These are phyloP conservation scores for Cryptococcus sp. DNA, from an alignment of 1,284 basidiomycete species.

Conservation along the genomic window DNA sequence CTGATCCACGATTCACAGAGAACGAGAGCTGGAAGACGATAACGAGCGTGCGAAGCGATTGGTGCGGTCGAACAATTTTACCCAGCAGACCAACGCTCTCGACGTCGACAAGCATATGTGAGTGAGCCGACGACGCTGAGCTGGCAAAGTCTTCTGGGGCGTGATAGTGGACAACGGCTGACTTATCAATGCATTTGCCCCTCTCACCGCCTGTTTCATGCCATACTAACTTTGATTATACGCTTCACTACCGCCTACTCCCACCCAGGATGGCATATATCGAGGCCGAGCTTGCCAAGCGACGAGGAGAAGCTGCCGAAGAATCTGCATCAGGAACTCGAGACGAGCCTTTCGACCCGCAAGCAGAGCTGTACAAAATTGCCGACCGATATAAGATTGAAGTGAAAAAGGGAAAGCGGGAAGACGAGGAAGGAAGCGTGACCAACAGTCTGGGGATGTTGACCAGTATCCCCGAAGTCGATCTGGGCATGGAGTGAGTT, in stretches of 20 bases:
- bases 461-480: conserved; percentile 93
- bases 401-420: conserved; percentile 39
- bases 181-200: too few relatives aligned
- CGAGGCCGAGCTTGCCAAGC: conserved; percentile 84
- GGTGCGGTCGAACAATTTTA: conserved; percentile 88
- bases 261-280: conserved; percentile 90
- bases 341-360: conserved; percentile 62
- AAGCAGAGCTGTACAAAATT: conserved; percentile 78
- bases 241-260: neutral
- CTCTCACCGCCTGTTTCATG: neutral
- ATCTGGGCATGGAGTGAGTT: conserved; percentile 94
- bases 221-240: neutral
- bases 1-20: conserved; percentile 12
- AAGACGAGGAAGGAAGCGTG: conserved; percentile 81
- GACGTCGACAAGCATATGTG: conserved; percentile 99
- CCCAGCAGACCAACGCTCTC: conserved; percentile 90
- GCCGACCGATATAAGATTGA: conserved; percentile 55
- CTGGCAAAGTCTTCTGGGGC: too few relatives aligned
- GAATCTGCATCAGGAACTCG: conserved; percentile 54
- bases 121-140: conserved; percentile 40
- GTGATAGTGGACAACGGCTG: neutral
- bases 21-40: conserved; percentile 58
- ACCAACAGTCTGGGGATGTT: conserved; percentile 92
- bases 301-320: conserved; percentile 61
- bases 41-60: conserved; percentile 68